A percentile compares a stretch with the other conserved stretches of the same genome.
Conservation (phyloP, 2,329 filamentous ascomycete genomes). For the Apiospora arundinis region DNA sequence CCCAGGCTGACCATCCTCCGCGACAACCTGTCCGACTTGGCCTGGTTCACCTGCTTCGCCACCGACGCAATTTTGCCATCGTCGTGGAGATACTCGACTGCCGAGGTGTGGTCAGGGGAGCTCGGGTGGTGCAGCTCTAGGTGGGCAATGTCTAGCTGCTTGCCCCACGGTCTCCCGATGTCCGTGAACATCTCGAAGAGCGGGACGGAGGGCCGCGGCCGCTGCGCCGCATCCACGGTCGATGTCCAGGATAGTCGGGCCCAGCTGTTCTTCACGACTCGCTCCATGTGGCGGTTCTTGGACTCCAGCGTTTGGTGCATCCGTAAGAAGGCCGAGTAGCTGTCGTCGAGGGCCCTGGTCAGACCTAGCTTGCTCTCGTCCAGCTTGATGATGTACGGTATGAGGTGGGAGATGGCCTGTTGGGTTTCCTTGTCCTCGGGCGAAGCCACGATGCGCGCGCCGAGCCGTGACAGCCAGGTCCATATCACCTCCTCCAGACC, state of each 20-base stretch:
- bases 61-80: slow-evolving; percentile 7
- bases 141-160: slow-evolving; percentile 57
- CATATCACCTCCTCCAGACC: slow-evolving; percentile 57
- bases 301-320: slow-evolving; percentile 51
- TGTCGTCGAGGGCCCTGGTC: slow-evolving; percentile 53
- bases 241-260: slow-evolving; percentile 56
- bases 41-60: background rate
- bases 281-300: slow-evolving; percentile 42
- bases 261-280: slow-evolving; percentile 53
- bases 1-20: slow-evolving; percentile 24
- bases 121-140: slow-evolving; percentile 62
- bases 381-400: slow-evolving; percentile 46
- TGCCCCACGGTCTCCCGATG: slow-evolving; percentile 49
- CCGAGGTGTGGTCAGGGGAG: slow-evolving; percentile 52
- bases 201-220: slow-evolving; percentile 50
- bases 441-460: slow-evolving; percentile 27
- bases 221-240: slow-evolving; percentile 56
- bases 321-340: slow-evolving; percentile 55
- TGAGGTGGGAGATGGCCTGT: slow-evolving; percentile 45
- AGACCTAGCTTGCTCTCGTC: slow-evolving; percentile 35
- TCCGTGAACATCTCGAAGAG: slow-evolving; percentile 61
- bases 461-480: slow-evolving; percentile 56
- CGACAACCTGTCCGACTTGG: slow-evolving; percentile 6
- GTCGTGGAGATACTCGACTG: slow-evolving; percentile 52
- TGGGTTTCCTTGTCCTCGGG: slow-evolving; percentile 27